phyloP scores from a whole-genome alignment of 495 filamentous ascomycete genomes.

The Articulospora tetracladia region DNA sequence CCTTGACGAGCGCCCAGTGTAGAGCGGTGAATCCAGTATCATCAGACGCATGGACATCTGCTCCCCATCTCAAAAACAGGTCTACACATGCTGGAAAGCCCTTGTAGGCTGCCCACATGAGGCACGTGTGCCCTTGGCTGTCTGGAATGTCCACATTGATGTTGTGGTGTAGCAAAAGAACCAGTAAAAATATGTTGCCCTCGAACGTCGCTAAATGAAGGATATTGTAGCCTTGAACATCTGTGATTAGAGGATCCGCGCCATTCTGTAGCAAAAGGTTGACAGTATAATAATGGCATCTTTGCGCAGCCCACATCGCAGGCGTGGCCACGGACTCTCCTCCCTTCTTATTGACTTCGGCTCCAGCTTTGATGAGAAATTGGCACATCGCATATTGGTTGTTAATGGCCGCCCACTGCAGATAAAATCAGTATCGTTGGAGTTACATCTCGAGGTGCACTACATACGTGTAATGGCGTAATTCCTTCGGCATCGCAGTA shows the following conservation, averaged over 20 bases:
- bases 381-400: slow-evolving; percentile 96
- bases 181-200: slow-evolving; percentile 90
- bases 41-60: slow-evolving; percentile 84
- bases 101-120: slow-evolving; percentile 99
- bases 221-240: slow-evolving; percentile 94
- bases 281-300: slow-evolving; percentile 80
- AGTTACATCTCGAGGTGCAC: slow-evolving; percentile 7
- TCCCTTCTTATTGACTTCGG: slow-evolving; percentile 90
- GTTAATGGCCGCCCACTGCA: slow-evolving; percentile 98
- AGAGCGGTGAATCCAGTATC: slow-evolving; percentile 89
- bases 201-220: slow-evolving; percentile 96
- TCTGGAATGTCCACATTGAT: slow-evolving; percentile 90
- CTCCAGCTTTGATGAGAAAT: slow-evolving; percentile 84
- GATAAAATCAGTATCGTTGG: slow-evolving; percentile 8
- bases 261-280: slow-evolving; percentile 78
- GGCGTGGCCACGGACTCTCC: slow-evolving; percentile 92
- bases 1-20: slow-evolving; percentile 96
- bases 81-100: slow-evolving; percentile 89
- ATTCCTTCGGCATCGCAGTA: slow-evolving; percentile 88
- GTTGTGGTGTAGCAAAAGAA: slow-evolving; percentile 81
- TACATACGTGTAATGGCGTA: slow-evolving; percentile 86
- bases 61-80: slow-evolving; percentile 90
- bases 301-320: slow-evolving; percentile 93
- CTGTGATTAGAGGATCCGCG: slow-evolving; percentile 83
- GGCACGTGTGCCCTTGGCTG: slow-evolving; percentile 79